These are phyloP conservation scores for Leptographium flavum DNA, from an alignment of 2,329 filamentous ascomycete genomes.

Conservation along the genomic window DNA sequence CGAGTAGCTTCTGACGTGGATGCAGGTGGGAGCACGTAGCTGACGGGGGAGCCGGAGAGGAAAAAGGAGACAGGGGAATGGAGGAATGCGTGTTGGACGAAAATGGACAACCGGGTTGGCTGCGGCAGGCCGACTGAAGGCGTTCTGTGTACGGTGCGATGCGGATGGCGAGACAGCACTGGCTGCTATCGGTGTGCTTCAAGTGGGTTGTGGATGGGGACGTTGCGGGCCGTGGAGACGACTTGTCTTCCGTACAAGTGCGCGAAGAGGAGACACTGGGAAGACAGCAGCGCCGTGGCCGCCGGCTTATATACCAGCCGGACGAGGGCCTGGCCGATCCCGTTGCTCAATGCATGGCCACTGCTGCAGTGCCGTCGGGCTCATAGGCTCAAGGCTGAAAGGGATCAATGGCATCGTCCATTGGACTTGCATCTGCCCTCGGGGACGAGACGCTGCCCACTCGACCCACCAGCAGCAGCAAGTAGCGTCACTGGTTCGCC, in stretches of 20 bases:
- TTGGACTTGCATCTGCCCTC: background rate
- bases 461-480: conserved; percentile 1
- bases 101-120: background rate
- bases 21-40: conserved; percentile 5
- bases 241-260: background rate
- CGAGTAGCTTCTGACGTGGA: background rate
- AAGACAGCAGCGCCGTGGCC: background rate
- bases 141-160: too few species aligned
- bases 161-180: too few species aligned
- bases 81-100: background rate
- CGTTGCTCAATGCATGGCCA: background rate
- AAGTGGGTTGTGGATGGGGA: background rate
- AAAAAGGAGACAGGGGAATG: background rate
- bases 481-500: background rate
- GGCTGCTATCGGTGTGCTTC: background rate
- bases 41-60: too few species aligned
- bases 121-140: too few species aligned
- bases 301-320: background rate
- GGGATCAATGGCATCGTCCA: background rate
- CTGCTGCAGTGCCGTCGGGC: background rate
- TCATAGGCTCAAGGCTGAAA: too few species aligned
- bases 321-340: background rate
- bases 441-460: background rate
- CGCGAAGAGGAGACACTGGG: too few species aligned
- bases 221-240: background rate